Base-by-base conservation (phyloP, 352 stramenopile species). In the Phytophthora fragariaefolia region DNA sequence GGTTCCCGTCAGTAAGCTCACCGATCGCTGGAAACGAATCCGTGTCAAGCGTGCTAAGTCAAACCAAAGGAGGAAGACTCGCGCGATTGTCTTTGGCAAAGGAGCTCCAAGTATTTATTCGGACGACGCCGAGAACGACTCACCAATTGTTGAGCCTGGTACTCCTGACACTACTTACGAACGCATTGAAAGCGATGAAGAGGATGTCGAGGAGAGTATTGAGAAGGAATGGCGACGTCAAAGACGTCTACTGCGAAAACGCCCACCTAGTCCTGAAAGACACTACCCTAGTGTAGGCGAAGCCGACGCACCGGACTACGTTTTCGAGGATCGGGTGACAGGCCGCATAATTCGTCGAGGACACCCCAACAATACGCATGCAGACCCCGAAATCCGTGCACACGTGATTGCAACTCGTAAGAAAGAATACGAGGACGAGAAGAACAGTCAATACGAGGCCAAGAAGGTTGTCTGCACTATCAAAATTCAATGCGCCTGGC, bases 401-500 rank as follows among this genome's bases (percentile, higher is more conserved):
- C 27, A 23, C 1, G 72, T 88, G 32, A 90, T 93, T 22, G 40
- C 63, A 3, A 63, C 55, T 58, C 76, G 86, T 4, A 78, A 82
- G 36, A 58, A 60, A 53, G 70, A 63, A 12, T 88, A 79, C 34
- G 66, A 79, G 20, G 32, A 55, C 1, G 62, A 66, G 17, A 73
- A 85, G 13, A 58, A 65, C 12, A 38, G 36, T 1, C 65, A 79
- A 54, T 82, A 85, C 50, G 71, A 85, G 13, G 53, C 26, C 13
- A 90, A 82, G 54, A 77, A 82, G 48, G 66, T 92, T 4, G 60
- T 58, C 23, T 88, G 80, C 46, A 74, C 84, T 48, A 53, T 95
- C n/a, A 75, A 71, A 18, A 70, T 94, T 4, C 86, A 95, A 80
- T 93, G 86, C 43, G 86, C 86, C 4, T 95, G 81, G 79, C 79